Evolutionary conservation across 108 stramenopile species (phyloP).

Genomic region (Cylindrotheca fusiformis): DNA sequence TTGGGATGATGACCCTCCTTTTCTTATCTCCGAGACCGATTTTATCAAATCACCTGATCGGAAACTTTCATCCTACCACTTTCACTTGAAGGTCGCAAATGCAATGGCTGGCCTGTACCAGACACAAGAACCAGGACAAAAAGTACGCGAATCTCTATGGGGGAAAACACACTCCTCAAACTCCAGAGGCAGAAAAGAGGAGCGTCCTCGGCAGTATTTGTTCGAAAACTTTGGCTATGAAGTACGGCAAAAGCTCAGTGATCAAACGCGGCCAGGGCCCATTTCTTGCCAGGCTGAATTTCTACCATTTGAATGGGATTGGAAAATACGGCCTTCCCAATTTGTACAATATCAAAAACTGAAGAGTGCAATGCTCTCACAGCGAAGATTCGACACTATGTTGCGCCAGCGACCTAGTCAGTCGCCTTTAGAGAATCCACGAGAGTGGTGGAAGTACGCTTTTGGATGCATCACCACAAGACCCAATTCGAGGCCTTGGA

Average conservation of each 20-base stretch:
- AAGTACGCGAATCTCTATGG: constrained; percentile 33
- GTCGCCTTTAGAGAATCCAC: constrained; percentile 40
- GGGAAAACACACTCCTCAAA: constrained; percentile 3
- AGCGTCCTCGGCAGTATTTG: constrained; percentile 39
- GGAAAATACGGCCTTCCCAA: constrained; percentile 60
- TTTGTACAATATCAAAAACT: constrained; percentile 63
- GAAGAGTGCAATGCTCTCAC: constrained; percentile 64
- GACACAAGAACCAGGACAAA: constrained; percentile 62
- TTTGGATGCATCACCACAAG: constrained; percentile 65
- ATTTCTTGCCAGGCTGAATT: constrained; percentile 57
- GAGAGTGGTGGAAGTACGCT: constrained; percentile 78
- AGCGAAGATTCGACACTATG: constrained; percentile 85
- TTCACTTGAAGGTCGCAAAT: constrained; percentile 47
- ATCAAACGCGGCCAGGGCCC: constrained; percentile 48
- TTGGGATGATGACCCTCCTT: constrained; percentile 76
- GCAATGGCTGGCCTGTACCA: constrained; percentile 56
- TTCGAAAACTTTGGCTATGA: constrained; percentile 26
- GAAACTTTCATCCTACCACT: constrained; percentile 44
- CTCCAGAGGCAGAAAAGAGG: constrained; percentile 1
- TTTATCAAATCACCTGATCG: constrained; percentile 36
- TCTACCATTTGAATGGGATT: constrained; percentile 46
- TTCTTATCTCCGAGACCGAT: constrained; percentile 66
- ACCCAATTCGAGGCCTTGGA: constrained; percentile 71
- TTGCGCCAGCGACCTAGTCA: constrained; percentile 56
- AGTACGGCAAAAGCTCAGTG: constrained; percentile 32